Evolutionary conservation across 2,329 filamentous ascomycete species (phyloP).

Genomic region (Penicillium brevicompactum): DNA sequence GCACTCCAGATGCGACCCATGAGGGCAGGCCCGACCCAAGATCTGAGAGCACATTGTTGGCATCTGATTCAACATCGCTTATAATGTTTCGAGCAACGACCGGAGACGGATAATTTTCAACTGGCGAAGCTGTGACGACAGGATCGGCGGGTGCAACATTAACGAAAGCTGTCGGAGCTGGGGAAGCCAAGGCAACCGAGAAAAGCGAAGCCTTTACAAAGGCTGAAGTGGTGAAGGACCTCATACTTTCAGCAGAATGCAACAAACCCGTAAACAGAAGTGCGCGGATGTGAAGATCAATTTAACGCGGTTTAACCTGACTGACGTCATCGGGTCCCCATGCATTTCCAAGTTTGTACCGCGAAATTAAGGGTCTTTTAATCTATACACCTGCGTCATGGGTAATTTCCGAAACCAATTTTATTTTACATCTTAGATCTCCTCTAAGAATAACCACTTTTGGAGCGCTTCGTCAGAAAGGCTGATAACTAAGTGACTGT

Average conservation of each 20-base stretch:
- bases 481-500: too few relatives aligned
- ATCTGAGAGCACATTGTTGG: neutral
- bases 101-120: constrained; percentile 11
- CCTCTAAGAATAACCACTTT: too few relatives aligned
- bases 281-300: neutral
- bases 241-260: neutral
- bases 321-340: neutral
- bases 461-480: too few relatives aligned
- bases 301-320: neutral
- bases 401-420: neutral
- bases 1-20: constrained; percentile 25
- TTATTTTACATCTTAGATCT: neutral
- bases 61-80: constrained; percentile 8
- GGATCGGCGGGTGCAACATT: constrained; percentile 10
- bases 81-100: constrained; percentile 13
- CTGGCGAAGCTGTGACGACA: constrained; percentile 16
- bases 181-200: constrained; percentile 11
- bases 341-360: neutral
- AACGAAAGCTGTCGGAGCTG: constrained; percentile 15
- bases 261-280: neutral
- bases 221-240: neutral
- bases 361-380: neutral
- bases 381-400: neutral
- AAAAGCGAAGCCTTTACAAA: constrained; percentile 14
- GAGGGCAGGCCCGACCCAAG: constrained; percentile 21